phyloP scores from a whole-genome alignment of 176 grass and related monocot genomes.

The Juncus inflexus region DNA sequence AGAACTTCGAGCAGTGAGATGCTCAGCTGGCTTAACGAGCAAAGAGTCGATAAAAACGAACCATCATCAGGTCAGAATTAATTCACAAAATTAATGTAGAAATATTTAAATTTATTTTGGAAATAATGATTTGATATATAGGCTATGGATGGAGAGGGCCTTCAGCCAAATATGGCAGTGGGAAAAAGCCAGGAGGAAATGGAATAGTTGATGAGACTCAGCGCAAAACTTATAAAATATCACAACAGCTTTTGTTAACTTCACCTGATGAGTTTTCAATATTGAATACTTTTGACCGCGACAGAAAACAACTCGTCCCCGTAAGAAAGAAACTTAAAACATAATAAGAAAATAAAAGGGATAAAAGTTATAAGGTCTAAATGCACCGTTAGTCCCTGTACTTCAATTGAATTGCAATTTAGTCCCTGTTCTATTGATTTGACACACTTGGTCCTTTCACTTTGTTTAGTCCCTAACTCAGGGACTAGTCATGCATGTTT shows the following conservation, averaged over 20 bases:
- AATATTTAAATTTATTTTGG: background rate
- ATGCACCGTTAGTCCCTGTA: too few species aligned
- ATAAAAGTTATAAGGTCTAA: background rate
- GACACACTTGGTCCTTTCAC: too few species aligned
- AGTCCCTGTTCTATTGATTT: too few species aligned
- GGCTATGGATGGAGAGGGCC: constrained; percentile 30
- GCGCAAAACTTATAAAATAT: constrained; percentile 24
- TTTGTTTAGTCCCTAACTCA: too few species aligned
- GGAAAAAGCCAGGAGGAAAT: constrained; percentile 4
- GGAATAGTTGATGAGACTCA: constrained; percentile 33
- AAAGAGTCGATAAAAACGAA: constrained; percentile 29
- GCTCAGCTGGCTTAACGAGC: constrained; percentile 26
- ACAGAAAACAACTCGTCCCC: constrained; percentile 37
- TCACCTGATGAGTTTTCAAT: constrained; percentile 18
- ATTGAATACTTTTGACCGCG: constrained; percentile 27
- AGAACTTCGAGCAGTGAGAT: constrained; percentile 15
- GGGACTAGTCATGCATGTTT: too few species aligned
- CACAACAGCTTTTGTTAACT: background rate
- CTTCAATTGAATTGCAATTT: constrained; percentile 3
- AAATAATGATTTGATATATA: background rate
- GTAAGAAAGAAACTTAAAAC: constrained; percentile 26
- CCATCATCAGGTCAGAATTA: constrained; percentile 23
- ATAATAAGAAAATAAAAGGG: too few species aligned
- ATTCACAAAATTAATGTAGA: background rate
- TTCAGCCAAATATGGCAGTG: constrained; percentile 23